Evolutionary conservation across 2,329 filamentous ascomycete genomes (phyloP).

Genomic region (Bipolaris victoriae): DNA sequence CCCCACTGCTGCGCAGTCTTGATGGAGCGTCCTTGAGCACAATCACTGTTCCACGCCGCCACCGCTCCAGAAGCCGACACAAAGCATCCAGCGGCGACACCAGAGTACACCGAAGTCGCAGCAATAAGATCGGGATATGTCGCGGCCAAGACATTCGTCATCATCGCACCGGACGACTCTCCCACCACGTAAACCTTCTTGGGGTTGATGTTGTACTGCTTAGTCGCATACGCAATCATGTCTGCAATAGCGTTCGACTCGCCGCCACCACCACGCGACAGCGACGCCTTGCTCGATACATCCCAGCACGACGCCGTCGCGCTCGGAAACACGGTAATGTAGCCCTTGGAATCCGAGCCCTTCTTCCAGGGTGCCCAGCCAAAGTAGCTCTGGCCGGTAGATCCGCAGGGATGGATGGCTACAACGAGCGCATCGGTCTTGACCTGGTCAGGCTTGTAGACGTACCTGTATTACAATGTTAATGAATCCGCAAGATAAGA

Average conservation of each 20-base stretch:
- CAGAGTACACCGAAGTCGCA: constrained; percentile 59
- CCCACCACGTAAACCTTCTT: constrained; percentile 63
- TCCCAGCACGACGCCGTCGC: constrained; percentile 60
- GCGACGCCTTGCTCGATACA: constrained; percentile 59
- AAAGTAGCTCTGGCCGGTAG: constrained; percentile 39
- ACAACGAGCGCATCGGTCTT: constrained; percentile 38
- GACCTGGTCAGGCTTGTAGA: constrained; percentile 37
- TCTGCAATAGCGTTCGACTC: constrained; percentile 64
- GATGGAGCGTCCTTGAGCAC: constrained; percentile 54
- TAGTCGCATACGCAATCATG: constrained; percentile 64
- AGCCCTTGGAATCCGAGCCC: constrained; percentile 40
- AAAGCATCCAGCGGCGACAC: constrained; percentile 63
- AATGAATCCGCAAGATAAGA: background rate
- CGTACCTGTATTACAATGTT: constrained; percentile 28
- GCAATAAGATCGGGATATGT: constrained; percentile 62
- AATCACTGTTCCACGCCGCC: constrained; percentile 60
- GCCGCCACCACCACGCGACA: constrained; percentile 63
- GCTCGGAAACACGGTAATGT: constrained; percentile 40
- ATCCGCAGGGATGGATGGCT: constrained; percentile 42
- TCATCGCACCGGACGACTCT: constrained; percentile 55
- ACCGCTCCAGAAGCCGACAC: constrained; percentile 47
- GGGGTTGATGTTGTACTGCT: constrained; percentile 59
- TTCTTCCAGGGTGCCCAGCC: constrained; percentile 38
- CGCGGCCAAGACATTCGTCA: constrained; percentile 56
- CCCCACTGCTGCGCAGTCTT: constrained; percentile 55